phyloP scores from a whole-genome alignment of 768 basidiomycete species.

The Hypholoma sublateritium region DNA sequence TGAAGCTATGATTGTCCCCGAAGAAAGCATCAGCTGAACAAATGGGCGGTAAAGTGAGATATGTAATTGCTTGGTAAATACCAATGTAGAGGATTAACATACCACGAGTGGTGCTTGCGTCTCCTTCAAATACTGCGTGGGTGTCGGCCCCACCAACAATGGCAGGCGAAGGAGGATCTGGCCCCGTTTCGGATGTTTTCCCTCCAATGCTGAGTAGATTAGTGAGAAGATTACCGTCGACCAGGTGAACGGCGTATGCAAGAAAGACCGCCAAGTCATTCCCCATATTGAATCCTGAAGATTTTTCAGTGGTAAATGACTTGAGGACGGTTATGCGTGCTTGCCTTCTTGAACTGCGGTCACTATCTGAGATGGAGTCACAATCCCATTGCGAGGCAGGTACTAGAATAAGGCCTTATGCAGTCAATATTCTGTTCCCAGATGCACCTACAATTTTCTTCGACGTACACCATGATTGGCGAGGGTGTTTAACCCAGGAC shows the following conservation, averaged over 20 bases:
- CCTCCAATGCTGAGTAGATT: conserved; percentile 22
- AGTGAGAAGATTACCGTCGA: conserved; percentile 23
- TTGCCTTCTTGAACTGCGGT: conserved; percentile 19
- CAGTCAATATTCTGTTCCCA: background rate
- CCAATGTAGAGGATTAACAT: background rate
- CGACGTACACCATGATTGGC: conserved; percentile 1
- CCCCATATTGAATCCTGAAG: conserved; percentile 18
- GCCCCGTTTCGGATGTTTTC: conserved; percentile 19
- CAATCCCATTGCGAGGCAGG: conserved; percentile 14
- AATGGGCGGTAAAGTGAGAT: no score
- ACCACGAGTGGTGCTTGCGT: conserved; percentile 13
- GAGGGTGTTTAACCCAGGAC: conserved; percentile 2
- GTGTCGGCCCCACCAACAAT: conserved; percentile 22
- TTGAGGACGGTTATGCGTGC: background rate
- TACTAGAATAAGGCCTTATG: background rate
- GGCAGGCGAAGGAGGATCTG: conserved; percentile 21
- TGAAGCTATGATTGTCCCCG: conserved; percentile 24
- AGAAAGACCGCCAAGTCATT: conserved; percentile 17
- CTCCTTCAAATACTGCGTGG: conserved; percentile 24
- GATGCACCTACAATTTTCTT: background rate
- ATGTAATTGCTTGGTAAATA: background rate
- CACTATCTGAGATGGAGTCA: conserved; percentile 15
- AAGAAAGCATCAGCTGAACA: conserved; percentile 20
- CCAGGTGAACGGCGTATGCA: conserved; percentile 13
- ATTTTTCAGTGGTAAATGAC: background rate